Evolutionary conservation across 768 basidiomycete species (phyloP).

Genomic region (Termitomyces sp.): DNA sequence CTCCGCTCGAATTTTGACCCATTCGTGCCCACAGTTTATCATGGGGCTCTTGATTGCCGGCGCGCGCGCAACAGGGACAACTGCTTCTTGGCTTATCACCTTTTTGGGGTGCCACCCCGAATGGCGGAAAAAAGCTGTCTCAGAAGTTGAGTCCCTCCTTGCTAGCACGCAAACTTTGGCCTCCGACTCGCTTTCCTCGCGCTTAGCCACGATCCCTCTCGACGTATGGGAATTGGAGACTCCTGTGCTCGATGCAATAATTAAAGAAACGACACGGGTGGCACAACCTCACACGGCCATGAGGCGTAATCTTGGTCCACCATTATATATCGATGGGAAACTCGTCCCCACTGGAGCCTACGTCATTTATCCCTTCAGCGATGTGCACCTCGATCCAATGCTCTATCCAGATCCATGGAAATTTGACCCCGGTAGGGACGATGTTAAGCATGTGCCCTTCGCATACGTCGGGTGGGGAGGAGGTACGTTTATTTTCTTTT

Average conservation of each 20-base stretch:
- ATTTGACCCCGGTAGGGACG: conserved; percentile 63
- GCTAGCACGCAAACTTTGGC: conserved; percentile 27
- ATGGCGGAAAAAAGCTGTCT: conserved; percentile 59
- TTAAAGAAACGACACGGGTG: conserved; percentile 74
- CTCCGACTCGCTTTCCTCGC: conserved; percentile 35
- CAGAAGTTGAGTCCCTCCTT: conserved; percentile 59
- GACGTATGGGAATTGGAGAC: conserved; percentile 68
- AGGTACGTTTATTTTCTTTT: conserved; percentile 44
- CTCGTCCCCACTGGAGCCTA: conserved; percentile 71
- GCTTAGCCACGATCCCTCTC: conserved; percentile 59
- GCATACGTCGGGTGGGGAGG: conserved; percentile 78
- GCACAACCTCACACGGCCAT: conserved; percentile 81
- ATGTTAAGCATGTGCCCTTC: conserved; percentile 44
- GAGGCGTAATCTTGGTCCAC: conserved; percentile 76
- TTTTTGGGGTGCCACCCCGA: conserved; percentile 66
- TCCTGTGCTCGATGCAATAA: conserved; percentile 68
- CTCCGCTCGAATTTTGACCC: background rate
- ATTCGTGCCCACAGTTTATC: conserved; percentile 51
- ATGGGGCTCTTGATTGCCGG: conserved; percentile 81
- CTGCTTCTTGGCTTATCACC: conserved; percentile 74
- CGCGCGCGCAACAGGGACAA: conserved; percentile 76
- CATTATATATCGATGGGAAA: conserved; percentile 65
- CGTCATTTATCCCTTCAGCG: conserved; percentile 77
- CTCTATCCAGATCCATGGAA: conserved; percentile 77
- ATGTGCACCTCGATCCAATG: conserved; percentile 70